A percentile compares a stretch with the other conserved stretches of the same genome.
These are phyloP conservation scores for Boletus coccyginus DNA, from an alignment of 768 basidiomycete genomes.

Conservation along the genomic window DNA sequence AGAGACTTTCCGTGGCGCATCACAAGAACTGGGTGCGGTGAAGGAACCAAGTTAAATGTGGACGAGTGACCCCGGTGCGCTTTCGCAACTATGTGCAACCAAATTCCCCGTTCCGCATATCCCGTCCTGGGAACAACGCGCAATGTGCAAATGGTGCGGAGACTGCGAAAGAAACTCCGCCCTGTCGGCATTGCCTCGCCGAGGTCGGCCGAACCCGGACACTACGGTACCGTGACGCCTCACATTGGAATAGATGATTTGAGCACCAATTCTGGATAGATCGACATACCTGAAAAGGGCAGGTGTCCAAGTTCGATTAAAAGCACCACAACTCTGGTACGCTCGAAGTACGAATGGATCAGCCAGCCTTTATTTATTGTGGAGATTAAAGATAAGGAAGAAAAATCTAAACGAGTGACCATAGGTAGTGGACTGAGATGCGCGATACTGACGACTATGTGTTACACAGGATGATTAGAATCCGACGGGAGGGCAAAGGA, in stretches of 20 bases:
- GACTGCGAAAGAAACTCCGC: slow-evolving; percentile 3
- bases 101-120: slow-evolving; percentile 5
- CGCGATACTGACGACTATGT: slow-evolving; percentile 18
- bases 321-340: background rate
- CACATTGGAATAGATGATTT: too few relatives aligned
- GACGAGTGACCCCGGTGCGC: background rate
- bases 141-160: too few relatives aligned
- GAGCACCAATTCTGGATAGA: background rate
- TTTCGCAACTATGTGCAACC: background rate
- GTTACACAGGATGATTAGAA: slow-evolving; percentile 19
- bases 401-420: slow-evolving; percentile 22
- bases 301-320: slow-evolving; percentile 7
- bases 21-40: background rate
- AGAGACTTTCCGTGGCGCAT: slow-evolving; percentile 26
- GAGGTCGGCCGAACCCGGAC: background rate
- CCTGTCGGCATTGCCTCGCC: background rate
- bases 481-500: background rate
- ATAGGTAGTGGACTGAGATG: slow-evolving; percentile 1
- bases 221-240: too few relatives aligned
- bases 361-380: slow-evolving; percentile 14
- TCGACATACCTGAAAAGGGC: slow-evolving; percentile 3
- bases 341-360: slow-evolving; percentile 1
- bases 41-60: background rate
- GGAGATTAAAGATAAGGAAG: slow-evolving; percentile 21
- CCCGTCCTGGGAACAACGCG: slow-evolving; percentile 2